Percentiles rank a stretch among this genome's conserved stretches.
Evolutionary conservation across 2,329 filamentous ascomycete genomes (phyloP).

Genomic region (Fusarium devonianum): DNA sequence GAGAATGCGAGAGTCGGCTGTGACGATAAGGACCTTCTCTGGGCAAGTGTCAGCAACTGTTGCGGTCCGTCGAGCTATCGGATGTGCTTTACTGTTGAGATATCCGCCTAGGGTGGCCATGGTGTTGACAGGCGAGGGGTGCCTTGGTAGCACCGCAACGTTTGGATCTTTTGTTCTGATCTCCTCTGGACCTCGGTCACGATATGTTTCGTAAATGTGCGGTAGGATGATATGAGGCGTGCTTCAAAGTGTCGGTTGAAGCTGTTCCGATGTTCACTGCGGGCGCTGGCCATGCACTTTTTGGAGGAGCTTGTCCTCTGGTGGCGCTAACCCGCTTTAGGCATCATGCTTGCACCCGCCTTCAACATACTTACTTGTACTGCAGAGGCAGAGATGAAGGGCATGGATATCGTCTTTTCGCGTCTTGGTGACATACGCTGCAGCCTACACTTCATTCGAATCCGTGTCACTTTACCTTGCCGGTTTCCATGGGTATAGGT

Average conservation of each 20-base stretch:
- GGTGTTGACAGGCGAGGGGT: slow-evolving; percentile 13
- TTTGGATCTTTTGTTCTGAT: background rate
- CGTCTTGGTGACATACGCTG: no score
- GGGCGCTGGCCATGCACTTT: slow-evolving; percentile 35
- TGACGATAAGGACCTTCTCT: slow-evolving; percentile 94
- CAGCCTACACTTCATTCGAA: no score
- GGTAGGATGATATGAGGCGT: background rate
- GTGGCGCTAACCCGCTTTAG: slow-evolving; percentile 34
- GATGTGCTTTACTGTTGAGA: slow-evolving; percentile 50
- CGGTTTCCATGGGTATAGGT: no score
- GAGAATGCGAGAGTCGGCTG: slow-evolving; percentile 87
- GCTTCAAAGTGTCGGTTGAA: slow-evolving; percentile 8
- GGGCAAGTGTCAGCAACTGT: slow-evolving; percentile 10
- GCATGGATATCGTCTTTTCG: no score
- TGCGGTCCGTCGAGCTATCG: slow-evolving; percentile 9
- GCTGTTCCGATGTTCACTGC: slow-evolving; percentile 19
- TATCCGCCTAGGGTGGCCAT: slow-evolving; percentile 57
- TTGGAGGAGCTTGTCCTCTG: slow-evolving; percentile 33
- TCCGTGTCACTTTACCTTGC: no score
- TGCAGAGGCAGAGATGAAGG: no score
- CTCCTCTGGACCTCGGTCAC: no score
- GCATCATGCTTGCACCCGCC: slow-evolving; percentile 8
- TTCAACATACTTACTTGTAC: no score
- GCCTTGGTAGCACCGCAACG: slow-evolving; percentile 1
- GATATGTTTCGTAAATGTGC: no score